A percentile compares a stretch with the other conserved stretches of the same genome.
Evolutionary conservation across 2,329 filamentous ascomycete genomes (phyloP).

Genomic region (Neofusicoccum cordaticola): DNA sequence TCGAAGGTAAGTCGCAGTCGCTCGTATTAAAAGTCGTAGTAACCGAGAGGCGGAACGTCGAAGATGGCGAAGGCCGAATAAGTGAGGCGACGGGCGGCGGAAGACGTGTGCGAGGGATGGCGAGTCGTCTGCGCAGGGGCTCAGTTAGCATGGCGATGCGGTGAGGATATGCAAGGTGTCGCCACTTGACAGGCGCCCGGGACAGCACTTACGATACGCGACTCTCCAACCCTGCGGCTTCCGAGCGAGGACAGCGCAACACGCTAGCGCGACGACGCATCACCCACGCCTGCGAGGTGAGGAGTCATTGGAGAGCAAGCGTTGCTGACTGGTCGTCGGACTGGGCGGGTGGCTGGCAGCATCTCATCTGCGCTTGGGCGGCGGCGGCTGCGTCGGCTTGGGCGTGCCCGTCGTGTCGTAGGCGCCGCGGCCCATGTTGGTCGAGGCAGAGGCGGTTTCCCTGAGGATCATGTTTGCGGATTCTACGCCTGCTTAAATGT

Average conservation of each 20-base stretch:
- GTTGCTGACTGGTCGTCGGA: conserved; percentile 2
- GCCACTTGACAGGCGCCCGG: conserved; percentile 12
- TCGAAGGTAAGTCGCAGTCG: conserved; percentile 18
- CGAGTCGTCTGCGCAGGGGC: conserved; percentile 16
- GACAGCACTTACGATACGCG: conserved; percentile 11
- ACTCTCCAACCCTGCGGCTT: conserved; percentile 9
- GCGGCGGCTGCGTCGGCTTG: conserved; percentile 43
- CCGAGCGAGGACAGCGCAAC: conserved; percentile 8
- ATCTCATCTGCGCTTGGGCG: conserved; percentile 36
- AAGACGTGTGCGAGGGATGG: conserved; percentile 18
- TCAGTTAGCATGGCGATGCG: neutral
- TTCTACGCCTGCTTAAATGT: conserved; percentile 29
- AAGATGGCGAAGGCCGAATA: neutral
- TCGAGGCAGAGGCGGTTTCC: conserved; percentile 36
- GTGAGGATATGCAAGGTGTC: conserved; percentile 16
- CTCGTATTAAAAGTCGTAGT: conserved; percentile 19
- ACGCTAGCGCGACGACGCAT: conserved; percentile 1
- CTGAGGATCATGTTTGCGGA: conserved; percentile 41
- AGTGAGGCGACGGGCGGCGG: conserved; percentile 3
- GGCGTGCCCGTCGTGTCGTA: conserved; percentile 51
- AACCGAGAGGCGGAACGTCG: conserved; percentile 16
- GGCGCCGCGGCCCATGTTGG: conserved; percentile 49
- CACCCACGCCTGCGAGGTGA: conserved; percentile 17
- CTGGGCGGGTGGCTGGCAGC: neutral
- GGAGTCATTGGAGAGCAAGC: conserved; percentile 6